These are phyloP conservation scores for Ogataea trehalophila DNA, from an alignment of 805 yeast genomes.

Conservation along the genomic window DNA sequence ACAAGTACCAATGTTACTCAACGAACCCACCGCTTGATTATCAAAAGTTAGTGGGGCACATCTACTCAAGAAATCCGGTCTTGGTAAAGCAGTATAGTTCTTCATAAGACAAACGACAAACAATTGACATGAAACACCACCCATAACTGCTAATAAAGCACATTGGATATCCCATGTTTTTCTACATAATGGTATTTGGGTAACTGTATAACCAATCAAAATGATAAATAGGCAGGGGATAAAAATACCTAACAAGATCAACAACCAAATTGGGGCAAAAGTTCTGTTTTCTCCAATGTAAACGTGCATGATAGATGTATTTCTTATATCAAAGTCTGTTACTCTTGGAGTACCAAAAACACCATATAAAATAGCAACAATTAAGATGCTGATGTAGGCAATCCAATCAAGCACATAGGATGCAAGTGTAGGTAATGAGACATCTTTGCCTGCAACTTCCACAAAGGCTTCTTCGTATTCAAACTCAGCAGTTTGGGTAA, in stretches of 20 bases:
- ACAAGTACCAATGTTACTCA: conserved; percentile 46
- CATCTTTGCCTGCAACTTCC: conserved; percentile 18
- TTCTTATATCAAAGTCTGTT: conserved; percentile 37
- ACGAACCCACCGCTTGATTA: conserved; percentile 27
- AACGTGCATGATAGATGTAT: conserved; percentile 29
- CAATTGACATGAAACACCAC: conserved; percentile 35
- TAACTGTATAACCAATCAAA: conserved; percentile 14
- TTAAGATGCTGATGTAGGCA: conserved; percentile 20
- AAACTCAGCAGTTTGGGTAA: conserved; percentile 15
- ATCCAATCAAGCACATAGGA: conserved; percentile 32
- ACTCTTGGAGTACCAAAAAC: conserved; percentile 31
- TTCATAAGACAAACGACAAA: conserved; percentile 40
- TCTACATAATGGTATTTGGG: conserved; percentile 17
- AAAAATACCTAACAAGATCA: conserved; percentile 28
- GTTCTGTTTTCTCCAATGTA: conserved; percentile 33
- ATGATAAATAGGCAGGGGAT: conserved; percentile 32
- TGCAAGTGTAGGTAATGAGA: conserved; percentile 26
- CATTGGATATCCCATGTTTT: conserved; percentile 39
- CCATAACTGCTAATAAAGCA: conserved; percentile 33
- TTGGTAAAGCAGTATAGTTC: conserved; percentile 42
- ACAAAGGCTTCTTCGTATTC: conserved; percentile 25
- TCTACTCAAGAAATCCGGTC: conserved; percentile 51
- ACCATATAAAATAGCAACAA: conserved; percentile 30
- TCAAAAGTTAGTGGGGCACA: conserved; percentile 37
- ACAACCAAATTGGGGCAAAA: conserved; percentile 28